phyloP scores from a whole-genome alignment of 371 early-diverging fungal genomes.

The Haplosporangium sp. region DNA sequence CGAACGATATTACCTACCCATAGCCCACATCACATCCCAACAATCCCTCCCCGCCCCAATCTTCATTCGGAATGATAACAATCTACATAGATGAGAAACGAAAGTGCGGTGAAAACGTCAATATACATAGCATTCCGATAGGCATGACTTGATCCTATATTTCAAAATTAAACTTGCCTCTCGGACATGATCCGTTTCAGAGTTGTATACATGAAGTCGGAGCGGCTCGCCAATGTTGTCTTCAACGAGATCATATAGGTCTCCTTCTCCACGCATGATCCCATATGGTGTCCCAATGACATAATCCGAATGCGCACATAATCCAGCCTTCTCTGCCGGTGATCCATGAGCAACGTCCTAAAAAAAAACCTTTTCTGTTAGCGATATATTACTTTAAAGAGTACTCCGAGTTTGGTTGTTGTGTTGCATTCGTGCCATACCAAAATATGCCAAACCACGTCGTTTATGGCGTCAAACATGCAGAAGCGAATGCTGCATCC shows the following conservation, averaged over 20 bases:
- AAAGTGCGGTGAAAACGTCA: neutral
- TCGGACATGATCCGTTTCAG: slow-evolving; percentile 73
- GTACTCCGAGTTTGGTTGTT: too few species aligned
- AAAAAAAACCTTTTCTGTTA: neutral
- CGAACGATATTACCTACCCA: slow-evolving; percentile 54
- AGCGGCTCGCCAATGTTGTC: slow-evolving; percentile 71
- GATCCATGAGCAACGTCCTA: slow-evolving; percentile 59
- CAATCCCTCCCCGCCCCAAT: slow-evolving; percentile 78
- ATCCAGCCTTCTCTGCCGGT: slow-evolving; percentile 78
- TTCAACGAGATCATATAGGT: slow-evolving; percentile 72
- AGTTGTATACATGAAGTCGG: slow-evolving; percentile 74
- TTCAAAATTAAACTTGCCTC: slow-evolving; percentile 56
- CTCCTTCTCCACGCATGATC: slow-evolving; percentile 71
- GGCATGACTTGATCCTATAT: neutral
- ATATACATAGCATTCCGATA: neutral
- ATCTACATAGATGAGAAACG: slow-evolving; percentile 50
- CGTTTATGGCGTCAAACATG: slow-evolving; percentile 72
- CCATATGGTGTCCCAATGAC: slow-evolving; percentile 76
- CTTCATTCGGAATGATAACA: slow-evolving; percentile 74
- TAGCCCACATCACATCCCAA: slow-evolving; percentile 79
- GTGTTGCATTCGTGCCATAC: slow-evolving; percentile 9
- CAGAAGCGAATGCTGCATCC: slow-evolving; percentile 84
- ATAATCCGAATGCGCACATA: slow-evolving; percentile 74
- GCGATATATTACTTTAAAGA: neutral
- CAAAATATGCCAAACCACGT: slow-evolving; percentile 83